Base-by-base conservation (phyloP, 176 grass and related monocot genomes). In the Carex cristatella region DNA sequence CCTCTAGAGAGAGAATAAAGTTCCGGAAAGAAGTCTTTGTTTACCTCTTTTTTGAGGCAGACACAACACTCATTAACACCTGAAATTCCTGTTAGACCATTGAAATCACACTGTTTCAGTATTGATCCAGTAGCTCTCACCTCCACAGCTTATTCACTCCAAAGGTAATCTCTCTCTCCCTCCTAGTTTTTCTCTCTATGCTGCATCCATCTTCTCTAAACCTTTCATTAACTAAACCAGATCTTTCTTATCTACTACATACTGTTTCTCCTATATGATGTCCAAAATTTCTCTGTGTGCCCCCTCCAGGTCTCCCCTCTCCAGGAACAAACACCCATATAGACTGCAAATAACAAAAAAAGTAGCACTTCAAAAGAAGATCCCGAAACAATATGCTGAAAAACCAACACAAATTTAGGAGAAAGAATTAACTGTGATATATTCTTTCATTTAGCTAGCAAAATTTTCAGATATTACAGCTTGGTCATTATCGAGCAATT, bases 81-180 rank as follows among this genome's bases (percentile, higher is more conserved):
- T 69, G 44, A 83, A 63, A 30, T 69, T 83, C 63, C 81, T 83
- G 81, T 83, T 83, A 83, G 65, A 31, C 42, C 81, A 83, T 83
- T 64, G 65, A 69, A 69, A 61, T 16, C 48, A 64, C 63, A 82
- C 79, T 67, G 37, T 83, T 65, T 51, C 19, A 4, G 23, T 83
- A 44, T 67, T 48, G 40, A 54, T 67, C 38, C 46, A 55, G 58
- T 66, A 55, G 81, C 46, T 83, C 79, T 65, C 40, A 46, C 60
- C 40, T 82, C 61, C 32, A 65, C 57, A 82, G 42, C 18, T 82
- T 82, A 79, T 59, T 79, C 51, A 79, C 49, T 82, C 12, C 60
- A 27, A 63, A 44, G 57, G 57, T 82, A 65, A 46, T 15, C 35
- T 69, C 63, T 63, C 58, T 66, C 18, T 65, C 38, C 8, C 38